Evolutionary conservation across 768 basidiomycete genomes (phyloP).

Genomic region (Lactifluus rugatus): DNA sequence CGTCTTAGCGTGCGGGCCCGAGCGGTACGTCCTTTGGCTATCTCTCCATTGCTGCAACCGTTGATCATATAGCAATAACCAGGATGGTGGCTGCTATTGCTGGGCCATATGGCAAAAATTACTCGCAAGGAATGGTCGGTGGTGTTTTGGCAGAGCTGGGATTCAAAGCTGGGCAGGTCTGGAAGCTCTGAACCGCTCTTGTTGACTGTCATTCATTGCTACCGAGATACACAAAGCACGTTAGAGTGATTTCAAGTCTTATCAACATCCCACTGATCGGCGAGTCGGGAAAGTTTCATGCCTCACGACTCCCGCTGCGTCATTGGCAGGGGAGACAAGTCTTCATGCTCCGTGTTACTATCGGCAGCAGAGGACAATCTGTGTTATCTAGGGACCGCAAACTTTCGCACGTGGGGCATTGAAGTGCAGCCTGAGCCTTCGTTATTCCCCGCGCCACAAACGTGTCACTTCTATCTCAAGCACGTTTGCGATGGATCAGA

Average conservation of each 20-base stretch:
- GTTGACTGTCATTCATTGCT: background rate
- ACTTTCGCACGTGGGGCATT: background rate
- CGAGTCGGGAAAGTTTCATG: background rate
- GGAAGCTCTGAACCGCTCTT: conserved; percentile 42
- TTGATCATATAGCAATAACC: background rate
- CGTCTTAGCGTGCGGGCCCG: conserved; percentile 80
- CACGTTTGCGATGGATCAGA: no score
- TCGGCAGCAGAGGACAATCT: no score
- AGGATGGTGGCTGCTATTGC: conserved; percentile 73
- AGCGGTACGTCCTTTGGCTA: conserved; percentile 42
- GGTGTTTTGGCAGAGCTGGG: conserved; percentile 61
- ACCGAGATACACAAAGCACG: background rate
- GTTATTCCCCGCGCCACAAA: background rate
- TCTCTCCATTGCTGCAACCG: conserved; percentile 3
- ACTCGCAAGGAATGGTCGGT: conserved; percentile 62
- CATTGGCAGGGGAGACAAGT: background rate
- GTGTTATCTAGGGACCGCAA: no score
- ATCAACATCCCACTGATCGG: background rate
- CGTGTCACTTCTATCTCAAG: background rate
- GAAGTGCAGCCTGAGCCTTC: background rate
- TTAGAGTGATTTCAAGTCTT: no score
- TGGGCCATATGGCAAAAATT: conserved; percentile 67
- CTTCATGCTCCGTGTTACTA: background rate
- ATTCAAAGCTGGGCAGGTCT: conserved; percentile 50
- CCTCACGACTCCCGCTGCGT: background rate